Evolutionary conservation across 805 yeast genomes (phyloP).

Genomic region (Nakazawaea wickerhamii): DNA sequence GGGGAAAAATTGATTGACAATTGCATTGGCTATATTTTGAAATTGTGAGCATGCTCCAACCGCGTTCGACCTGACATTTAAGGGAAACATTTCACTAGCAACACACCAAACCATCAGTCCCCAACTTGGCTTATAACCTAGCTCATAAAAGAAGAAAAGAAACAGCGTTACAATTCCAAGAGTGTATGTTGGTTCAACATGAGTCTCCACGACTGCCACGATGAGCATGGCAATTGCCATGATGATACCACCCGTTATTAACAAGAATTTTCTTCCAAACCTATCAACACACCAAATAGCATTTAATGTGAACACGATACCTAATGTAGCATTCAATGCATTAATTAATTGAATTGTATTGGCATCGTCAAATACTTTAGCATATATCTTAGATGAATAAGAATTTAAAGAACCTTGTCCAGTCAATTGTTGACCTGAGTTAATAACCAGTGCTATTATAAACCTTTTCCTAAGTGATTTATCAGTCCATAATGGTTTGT

Average conservation of each 20-base stretch:
- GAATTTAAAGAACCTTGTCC: slow-evolving; percentile 31
- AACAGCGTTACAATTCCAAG: slow-evolving; percentile 56
- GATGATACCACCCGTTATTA: slow-evolving; percentile 30
- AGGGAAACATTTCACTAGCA: slow-evolving; percentile 79
- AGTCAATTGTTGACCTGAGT: slow-evolving; percentile 64
- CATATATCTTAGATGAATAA: slow-evolving; percentile 15
- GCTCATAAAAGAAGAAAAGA: slow-evolving; percentile 71
- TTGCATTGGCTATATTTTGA: slow-evolving; percentile 84
- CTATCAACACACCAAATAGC: slow-evolving; percentile 41
- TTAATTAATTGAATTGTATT: slow-evolving; percentile 21
- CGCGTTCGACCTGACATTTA: slow-evolving; percentile 79
- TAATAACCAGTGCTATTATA: slow-evolving; percentile 46
- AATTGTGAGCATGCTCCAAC: slow-evolving; percentile 83
- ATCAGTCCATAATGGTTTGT: slow-evolving; percentile 46
- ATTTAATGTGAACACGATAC: slow-evolving; percentile 30
- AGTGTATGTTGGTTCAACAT: slow-evolving; percentile 52
- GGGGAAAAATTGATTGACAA: slow-evolving; percentile 87
- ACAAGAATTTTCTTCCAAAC: slow-evolving; percentile 33
- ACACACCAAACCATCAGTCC: slow-evolving; percentile 88
- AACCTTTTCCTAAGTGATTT: slow-evolving; percentile 37
- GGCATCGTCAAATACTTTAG: slow-evolving; percentile 11
- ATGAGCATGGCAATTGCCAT: slow-evolving; percentile 40
- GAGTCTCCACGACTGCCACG: slow-evolving; percentile 52
- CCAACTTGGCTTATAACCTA: slow-evolving; percentile 83
- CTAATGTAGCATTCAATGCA: slow-evolving; percentile 36